These are phyloP conservation scores for Peronospora farinosa DNA, from an alignment of 352 stramenopile species.

Conservation along the genomic window DNA sequence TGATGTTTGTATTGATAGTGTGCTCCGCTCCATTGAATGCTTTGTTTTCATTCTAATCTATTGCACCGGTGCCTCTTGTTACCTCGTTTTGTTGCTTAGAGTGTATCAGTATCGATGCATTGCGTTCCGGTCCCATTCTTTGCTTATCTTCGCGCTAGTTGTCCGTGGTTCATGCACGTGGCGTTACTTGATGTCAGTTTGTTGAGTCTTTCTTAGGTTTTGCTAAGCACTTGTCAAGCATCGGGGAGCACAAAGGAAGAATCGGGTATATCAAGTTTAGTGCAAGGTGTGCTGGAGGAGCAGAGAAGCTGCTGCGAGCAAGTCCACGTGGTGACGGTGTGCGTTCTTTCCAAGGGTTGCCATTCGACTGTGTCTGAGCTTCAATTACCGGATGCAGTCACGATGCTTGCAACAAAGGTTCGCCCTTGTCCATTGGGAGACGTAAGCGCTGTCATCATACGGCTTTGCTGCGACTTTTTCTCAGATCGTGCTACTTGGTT, in stretches of 20 bases:
- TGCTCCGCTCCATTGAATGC: slow-evolving; percentile 14
- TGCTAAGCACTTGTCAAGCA: slow-evolving; percentile 17
- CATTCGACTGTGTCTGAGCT: slow-evolving; percentile 24
- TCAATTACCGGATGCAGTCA: slow-evolving; percentile 31
- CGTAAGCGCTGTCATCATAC: slow-evolving; percentile 6
- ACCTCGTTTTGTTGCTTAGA: slow-evolving; percentile 17
- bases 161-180: background rate
- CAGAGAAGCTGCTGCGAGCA: slow-evolving; percentile 5
- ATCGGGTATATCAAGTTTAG: slow-evolving; percentile 6
- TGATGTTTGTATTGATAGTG: slow-evolving; percentile 9
- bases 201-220: slow-evolving; percentile 6
- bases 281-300: slow-evolving; percentile 22
- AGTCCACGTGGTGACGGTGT: slow-evolving; percentile 4
- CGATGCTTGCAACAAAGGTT: slow-evolving; percentile 61
- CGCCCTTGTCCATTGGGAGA: slow-evolving; percentile 42
- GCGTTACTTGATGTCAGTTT: slow-evolving; percentile 3
- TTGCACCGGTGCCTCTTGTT: slow-evolving; percentile 14
- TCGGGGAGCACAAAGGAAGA: slow-evolving; percentile 20
- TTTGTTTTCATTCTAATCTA: slow-evolving; percentile 9
- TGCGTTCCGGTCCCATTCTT: slow-evolving; percentile 8
- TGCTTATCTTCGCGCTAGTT: slow-evolving; percentile 14
- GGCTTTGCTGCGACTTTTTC: slow-evolving; percentile 8
- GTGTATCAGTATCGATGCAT: slow-evolving; percentile 14
- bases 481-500: slow-evolving; percentile 10
- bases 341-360: slow-evolving; percentile 25